A percentile compares a stretch with the other conserved stretches of the same genome.
phyloP scores from a whole-genome alignment of 257 asterid species.

The Craterostigma plantagineum region DNA sequence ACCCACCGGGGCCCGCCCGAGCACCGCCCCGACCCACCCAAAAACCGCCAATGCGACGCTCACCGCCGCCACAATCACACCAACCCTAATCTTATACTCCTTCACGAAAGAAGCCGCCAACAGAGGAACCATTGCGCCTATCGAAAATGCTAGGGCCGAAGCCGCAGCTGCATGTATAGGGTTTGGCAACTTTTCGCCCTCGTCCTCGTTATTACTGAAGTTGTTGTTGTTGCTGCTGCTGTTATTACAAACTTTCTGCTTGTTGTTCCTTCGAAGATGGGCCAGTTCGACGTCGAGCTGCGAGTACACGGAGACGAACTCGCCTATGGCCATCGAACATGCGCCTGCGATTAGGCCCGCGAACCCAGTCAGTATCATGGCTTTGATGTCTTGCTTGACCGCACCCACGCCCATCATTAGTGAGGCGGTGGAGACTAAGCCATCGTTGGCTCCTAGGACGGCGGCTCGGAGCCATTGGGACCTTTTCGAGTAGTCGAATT shows the following conservation, averaged over 20 bases:
- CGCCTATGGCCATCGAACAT: constrained; percentile 41
- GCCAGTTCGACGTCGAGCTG: constrained; percentile 34
- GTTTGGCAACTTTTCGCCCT: constrained; percentile 13
- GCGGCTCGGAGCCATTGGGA: constrained; percentile 44
- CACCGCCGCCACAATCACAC: constrained; percentile 21
- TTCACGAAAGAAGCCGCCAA: constrained; percentile 30
- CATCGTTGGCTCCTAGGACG: constrained; percentile 37
- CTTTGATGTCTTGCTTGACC: constrained; percentile 24
- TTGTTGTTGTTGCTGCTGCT: neutral
- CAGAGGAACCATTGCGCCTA: constrained; percentile 36
- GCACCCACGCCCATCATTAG: constrained; percentile 39
- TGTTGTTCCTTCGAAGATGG: constrained; percentile 15
- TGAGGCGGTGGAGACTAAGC: constrained; percentile 34
- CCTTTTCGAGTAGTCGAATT: constrained; percentile 33
- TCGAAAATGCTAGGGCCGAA: constrained; percentile 25
- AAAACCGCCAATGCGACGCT: constrained; percentile 22
- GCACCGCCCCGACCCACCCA: constrained; percentile 39
- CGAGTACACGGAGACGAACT: constrained; percentile 32
- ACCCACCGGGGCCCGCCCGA: constrained; percentile 29
- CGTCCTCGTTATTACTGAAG: neutral
- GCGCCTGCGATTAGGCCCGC: constrained; percentile 43
- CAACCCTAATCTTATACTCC: constrained; percentile 23
- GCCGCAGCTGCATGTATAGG: constrained; percentile 33
- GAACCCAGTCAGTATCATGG: constrained; percentile 37
- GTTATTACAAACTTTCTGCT: too few species aligned